Evolutionary conservation across 441 rosid species (phyloP).

Genomic region (Euphorbia corollata): DNA sequence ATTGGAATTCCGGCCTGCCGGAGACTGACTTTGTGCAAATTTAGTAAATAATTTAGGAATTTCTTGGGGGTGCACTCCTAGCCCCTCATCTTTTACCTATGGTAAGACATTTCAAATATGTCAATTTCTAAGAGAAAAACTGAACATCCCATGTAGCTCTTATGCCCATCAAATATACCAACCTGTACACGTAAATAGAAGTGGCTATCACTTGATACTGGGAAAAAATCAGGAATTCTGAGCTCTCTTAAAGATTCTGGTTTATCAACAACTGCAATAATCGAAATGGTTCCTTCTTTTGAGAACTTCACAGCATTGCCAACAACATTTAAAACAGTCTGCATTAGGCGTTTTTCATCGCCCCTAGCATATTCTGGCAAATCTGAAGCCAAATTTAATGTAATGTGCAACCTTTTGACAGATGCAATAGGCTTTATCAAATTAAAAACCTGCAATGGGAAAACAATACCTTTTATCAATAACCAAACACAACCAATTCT

Average conservation of each 20-base stretch:
- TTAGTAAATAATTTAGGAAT: slow-evolving; percentile 77
- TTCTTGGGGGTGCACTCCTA: slow-evolving; percentile 80
- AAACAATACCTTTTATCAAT: slow-evolving; percentile 20
- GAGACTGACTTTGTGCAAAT: slow-evolving; percentile 75
- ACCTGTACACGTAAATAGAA: slow-evolving; percentile 91
- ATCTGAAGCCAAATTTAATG: slow-evolving; percentile 71
- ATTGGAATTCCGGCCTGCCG: slow-evolving; percentile 52
- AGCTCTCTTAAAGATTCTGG: slow-evolving; percentile 53
- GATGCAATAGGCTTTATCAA: slow-evolving; percentile 87
- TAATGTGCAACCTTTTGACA: slow-evolving; percentile 65
- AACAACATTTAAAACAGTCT: slow-evolving; percentile 68
- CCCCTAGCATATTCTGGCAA: slow-evolving; percentile 83
- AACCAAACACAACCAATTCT: slow-evolving; percentile 9
- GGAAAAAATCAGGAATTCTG: slow-evolving; percentile 58
- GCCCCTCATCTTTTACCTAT: slow-evolving; percentile 86
- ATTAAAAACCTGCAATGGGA: slow-evolving; percentile 53
- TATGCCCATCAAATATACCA: too few species aligned
- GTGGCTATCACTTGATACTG: slow-evolving; percentile 54
- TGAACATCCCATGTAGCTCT: too few species aligned
- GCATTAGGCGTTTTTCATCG: slow-evolving; percentile 88
- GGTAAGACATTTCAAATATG: slow-evolving; percentile 8
- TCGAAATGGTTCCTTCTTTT: slow-evolving; percentile 68
- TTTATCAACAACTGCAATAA: slow-evolving; percentile 65
- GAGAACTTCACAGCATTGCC: slow-evolving; percentile 97
- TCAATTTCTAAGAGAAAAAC: too few species aligned